Evolutionary conservation across 2,329 filamentous ascomycete genomes (phyloP), one percentile per base, ranked within the genome.

Genomic region (Cylindrodendrum hubeiense): DNA sequence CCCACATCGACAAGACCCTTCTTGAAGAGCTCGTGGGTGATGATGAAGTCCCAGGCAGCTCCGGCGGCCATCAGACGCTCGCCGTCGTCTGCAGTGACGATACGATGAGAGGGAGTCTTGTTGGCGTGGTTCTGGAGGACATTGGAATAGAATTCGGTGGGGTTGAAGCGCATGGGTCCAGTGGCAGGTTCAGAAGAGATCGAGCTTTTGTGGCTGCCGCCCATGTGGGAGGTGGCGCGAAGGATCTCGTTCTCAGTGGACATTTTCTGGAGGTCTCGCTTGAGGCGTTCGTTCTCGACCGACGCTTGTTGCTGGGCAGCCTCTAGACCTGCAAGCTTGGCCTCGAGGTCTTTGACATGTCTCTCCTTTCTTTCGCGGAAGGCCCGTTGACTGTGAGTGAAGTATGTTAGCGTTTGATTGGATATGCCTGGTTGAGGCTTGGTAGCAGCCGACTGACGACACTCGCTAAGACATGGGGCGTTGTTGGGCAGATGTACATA

Each of bases 291-390:
- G 76, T 98, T 98, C 78, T 98, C 95, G 47, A 90, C 89, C 43
- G 90, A 87, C 0, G 96, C 87, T 34, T 88, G 86, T 60, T 90
- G 87, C 55, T 93, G 92, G 53, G 90, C 89, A 65, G 90, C 89
- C 77, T 97, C 92, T 33, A 98, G 89, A 52, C 84, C 86, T 53
- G 89, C 91, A 28, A 98, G 89, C 78, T 97, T 96, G 62, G 90
- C 88, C 80, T 98, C 95, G 24, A 98, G 90, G 66, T 98, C 94
- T 78, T 95, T 95, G 67, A 98, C 94, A 76, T 97, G 95, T 63
- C 91, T 91, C 79, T 98, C 95, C 80, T 98, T 98, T 72, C 95
- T 91, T 80, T 98, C 95, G 66, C 95, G 93, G 79, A 98, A 98
- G 33, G 96, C 95, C 73, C 95, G 91, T 86, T 98, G 96, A 51